phyloP scores from a whole-genome alignment of 1,284 basidiomycete species.

The Ceratobasidium papillatum region DNA sequence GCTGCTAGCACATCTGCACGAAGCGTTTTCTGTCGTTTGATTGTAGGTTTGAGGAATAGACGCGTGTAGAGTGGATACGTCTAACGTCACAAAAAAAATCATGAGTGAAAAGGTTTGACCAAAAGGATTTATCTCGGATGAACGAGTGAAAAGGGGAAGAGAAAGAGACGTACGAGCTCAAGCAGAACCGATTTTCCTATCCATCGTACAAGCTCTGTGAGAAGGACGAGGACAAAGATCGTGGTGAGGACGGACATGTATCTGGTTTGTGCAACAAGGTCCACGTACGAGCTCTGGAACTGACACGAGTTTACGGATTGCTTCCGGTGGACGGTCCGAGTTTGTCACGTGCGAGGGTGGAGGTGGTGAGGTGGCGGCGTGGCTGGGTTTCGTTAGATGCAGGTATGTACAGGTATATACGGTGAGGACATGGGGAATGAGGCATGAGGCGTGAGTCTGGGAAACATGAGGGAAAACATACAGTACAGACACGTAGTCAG shows the following conservation, averaged over 20 bases:
- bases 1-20: slow-evolving; percentile 79
- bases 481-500: slow-evolving; percentile 3
- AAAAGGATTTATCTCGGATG: background rate
- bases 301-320: slow-evolving; percentile 1
- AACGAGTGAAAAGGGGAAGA: background rate
- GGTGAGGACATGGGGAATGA: background rate
- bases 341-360: background rate
- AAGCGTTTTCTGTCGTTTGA: slow-evolving; percentile 68
- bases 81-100: slow-evolving; percentile 54
- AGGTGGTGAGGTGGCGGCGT: background rate
- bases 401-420: background rate
- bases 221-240: slow-evolving; percentile 81
- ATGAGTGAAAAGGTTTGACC: too few species aligned
- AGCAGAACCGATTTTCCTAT: slow-evolving; percentile 84
- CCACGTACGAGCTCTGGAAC: slow-evolving; percentile 1
- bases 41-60: slow-evolving; percentile 66
- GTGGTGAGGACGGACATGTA: slow-evolving; percentile 78
- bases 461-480: background rate
- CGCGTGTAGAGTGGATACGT: slow-evolving; percentile 73
- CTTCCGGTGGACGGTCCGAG: background rate
- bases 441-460: background rate
- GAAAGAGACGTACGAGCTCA: slow-evolving; percentile 67
- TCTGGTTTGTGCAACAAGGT: background rate
- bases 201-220: slow-evolving; percentile 86
- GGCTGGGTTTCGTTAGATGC: background rate